Percentiles rank a stretch among this genome's conserved stretches.
phyloP scores from a whole-genome alignment of 441 rosid genomes.

The Eruca vesicaria region DNA sequence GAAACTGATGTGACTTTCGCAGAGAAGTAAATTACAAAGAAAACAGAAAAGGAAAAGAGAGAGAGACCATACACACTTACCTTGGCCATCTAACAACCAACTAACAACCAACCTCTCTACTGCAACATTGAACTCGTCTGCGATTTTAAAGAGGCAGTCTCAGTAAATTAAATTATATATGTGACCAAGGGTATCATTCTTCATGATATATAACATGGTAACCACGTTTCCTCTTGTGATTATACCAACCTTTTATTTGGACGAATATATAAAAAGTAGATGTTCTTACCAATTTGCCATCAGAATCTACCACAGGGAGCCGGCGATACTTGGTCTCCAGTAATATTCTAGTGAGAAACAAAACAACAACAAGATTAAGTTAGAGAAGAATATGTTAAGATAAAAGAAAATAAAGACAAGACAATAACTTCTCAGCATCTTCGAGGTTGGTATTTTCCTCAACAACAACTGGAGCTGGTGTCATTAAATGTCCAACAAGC shows the following conservation, averaged over 20 bases:
- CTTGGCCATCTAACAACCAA: no score
- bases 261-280: not conserved
- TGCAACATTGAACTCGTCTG: no score
- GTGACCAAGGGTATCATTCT: no score
- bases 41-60: no score
- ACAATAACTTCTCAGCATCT: conserved; percentile 84
- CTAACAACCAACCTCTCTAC: no score
- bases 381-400: conserved; percentile 1
- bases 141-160: no score
- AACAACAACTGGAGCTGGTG: conserved; percentile 82
- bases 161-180: no score
- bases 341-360: conserved; percentile 39
- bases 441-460: conserved; percentile 81
- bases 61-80: no score
- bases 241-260: conserved; percentile 68
- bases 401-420: not conserved
- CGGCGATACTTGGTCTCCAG: conserved; percentile 48
- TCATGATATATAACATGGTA: no score
- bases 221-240: conserved; percentile 97
- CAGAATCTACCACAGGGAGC: conserved; percentile 87
- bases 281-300: conserved; percentile 86
- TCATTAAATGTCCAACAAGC: conserved; percentile 83
- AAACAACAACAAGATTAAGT: conserved; percentile 17
- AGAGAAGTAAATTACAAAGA: conserved; percentile 55
- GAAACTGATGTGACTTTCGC: conserved; percentile 8